Conservation (phyloP, 768 basidiomycete genomes). For the Hypsizygus marmoreus region DNA sequence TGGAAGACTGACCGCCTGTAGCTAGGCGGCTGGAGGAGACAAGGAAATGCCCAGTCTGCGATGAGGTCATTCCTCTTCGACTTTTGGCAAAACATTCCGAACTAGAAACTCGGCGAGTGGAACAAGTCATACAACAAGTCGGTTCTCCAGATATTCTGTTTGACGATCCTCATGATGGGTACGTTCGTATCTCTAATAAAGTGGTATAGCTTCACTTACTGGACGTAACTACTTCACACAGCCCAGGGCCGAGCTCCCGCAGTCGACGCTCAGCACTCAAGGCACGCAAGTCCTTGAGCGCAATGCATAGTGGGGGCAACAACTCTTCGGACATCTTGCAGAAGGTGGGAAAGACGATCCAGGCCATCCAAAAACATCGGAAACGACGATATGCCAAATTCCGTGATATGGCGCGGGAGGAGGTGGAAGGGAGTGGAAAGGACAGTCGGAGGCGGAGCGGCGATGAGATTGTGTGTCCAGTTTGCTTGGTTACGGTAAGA, state of each 20-base stretch:
- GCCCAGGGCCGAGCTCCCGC: constrained; percentile 37
- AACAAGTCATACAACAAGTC: constrained; percentile 63
- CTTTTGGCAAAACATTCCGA: constrained; percentile 65
- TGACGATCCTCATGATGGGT: constrained; percentile 60
- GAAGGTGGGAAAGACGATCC: constrained; percentile 55
- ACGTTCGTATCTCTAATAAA: constrained; percentile 16
- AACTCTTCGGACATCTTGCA: constrained; percentile 29
- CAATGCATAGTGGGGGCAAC: constrained; percentile 18
- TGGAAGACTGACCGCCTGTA: constrained; percentile 26
- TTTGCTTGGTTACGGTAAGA: constrained; percentile 56
- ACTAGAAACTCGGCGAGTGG: constrained; percentile 69
- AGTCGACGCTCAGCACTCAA: constrained; percentile 39
- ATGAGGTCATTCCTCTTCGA: constrained; percentile 70
- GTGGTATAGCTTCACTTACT: background rate
- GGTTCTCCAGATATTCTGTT: constrained; percentile 61
- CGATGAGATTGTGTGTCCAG: constrained; percentile 62
- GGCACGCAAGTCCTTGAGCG: constrained; percentile 40
- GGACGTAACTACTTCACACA: constrained; percentile 16
- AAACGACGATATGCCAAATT: constrained; percentile 69
- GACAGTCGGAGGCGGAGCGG: constrained; percentile 34
- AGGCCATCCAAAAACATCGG: constrained; percentile 65
- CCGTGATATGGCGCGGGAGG: constrained; percentile 66
- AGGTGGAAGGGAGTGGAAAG: constrained; percentile 43
- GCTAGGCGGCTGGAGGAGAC: constrained; percentile 79
- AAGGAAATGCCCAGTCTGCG: constrained; percentile 72